phyloP scores from a whole-genome alignment of 495 filamentous ascomycete species.

The Lichenothelia convexa region DNA sequence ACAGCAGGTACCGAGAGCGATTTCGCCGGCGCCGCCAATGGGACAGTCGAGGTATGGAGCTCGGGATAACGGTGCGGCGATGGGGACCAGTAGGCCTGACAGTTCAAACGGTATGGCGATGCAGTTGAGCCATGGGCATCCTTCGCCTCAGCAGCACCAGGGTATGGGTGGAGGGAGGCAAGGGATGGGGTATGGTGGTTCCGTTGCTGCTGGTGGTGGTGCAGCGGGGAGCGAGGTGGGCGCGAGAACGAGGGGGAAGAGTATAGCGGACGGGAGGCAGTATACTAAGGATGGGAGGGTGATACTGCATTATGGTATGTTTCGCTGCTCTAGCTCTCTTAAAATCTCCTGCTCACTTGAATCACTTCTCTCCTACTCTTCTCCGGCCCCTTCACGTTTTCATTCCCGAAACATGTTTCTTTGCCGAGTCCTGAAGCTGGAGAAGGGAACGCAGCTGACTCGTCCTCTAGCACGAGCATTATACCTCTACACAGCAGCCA shows the following conservation, averaged over 20 bases:
- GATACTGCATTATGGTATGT: constrained; percentile 85
- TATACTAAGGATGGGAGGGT: constrained; percentile 71
- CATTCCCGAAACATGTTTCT: not conserved
- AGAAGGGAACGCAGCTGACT: constrained; percentile 7
- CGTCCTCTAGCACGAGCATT: constrained; percentile 61
- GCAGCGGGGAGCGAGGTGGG: constrained; percentile 20
- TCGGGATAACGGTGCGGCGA: no score
- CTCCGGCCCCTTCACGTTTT: not conserved
- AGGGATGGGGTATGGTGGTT: constrained; percentile 66
- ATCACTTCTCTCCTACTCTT: no score
- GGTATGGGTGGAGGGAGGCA: constrained; percentile 26
- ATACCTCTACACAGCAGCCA: constrained; percentile 86
- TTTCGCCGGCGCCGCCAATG: no score
- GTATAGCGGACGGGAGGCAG: constrained; percentile 53
- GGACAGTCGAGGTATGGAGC: no score
- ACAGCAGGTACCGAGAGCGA: no score
- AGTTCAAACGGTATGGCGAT: no score
- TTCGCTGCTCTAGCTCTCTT: not conserved
- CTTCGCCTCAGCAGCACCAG: constrained; percentile 41
- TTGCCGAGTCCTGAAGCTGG: not conserved
- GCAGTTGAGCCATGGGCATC: constrained; percentile 6
- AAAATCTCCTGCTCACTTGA: no score
- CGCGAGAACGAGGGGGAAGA: constrained; percentile 56
- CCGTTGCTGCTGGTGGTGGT: constrained; percentile 17
- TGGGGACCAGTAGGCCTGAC: no score